These are phyloP conservation scores for Agrocybe chaxingu DNA, from an alignment of 768 basidiomycete species.

Conservation along the genomic window DNA sequence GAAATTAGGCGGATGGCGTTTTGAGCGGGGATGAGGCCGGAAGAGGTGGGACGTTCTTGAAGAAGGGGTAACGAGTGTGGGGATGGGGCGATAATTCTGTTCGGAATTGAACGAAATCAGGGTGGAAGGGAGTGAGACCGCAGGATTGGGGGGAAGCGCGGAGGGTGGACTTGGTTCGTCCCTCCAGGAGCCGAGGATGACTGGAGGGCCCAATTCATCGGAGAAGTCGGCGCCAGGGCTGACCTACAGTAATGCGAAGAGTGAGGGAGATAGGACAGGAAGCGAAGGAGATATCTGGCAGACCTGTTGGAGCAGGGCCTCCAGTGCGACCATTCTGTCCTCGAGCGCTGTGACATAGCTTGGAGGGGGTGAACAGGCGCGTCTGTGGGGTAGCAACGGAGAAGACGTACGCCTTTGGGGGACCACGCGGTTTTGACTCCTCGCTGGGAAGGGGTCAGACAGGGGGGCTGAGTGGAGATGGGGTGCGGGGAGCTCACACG, in stretches of 20 bases:
- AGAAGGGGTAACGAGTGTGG: no score
- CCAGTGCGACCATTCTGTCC: slow-evolving; percentile 55
- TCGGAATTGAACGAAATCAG: neutral
- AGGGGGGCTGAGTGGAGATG: neutral
- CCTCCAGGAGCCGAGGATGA: slow-evolving; percentile 66
- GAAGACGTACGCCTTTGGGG: slow-evolving; percentile 58
- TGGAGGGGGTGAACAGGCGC: neutral
- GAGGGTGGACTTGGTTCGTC: slow-evolving; percentile 8
- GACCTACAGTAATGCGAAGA: slow-evolving; percentile 37
- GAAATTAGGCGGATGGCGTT: no score
- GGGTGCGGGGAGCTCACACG: slow-evolving; percentile 35
- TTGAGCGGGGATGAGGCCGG: no score
- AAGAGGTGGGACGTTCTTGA: no score
- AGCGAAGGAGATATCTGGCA: neutral
- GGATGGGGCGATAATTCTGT: no score
- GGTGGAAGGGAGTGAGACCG: slow-evolving; percentile 6
- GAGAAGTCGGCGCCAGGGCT: slow-evolving; percentile 61
- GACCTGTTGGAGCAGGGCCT: slow-evolving; percentile 51
- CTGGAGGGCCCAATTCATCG: slow-evolving; percentile 57
- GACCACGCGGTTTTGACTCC: slow-evolving; percentile 60
- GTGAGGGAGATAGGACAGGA: neutral
- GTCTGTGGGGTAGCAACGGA: neutral
- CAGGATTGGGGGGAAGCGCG: slow-evolving; percentile 4
- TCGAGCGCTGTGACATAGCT: slow-evolving; percentile 61
- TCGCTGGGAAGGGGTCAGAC: slow-evolving; percentile 35